Evolutionary conservation across 805 yeast genomes (phyloP).

Genomic region (Schwanniomyces pseudopolymorphus): DNA sequence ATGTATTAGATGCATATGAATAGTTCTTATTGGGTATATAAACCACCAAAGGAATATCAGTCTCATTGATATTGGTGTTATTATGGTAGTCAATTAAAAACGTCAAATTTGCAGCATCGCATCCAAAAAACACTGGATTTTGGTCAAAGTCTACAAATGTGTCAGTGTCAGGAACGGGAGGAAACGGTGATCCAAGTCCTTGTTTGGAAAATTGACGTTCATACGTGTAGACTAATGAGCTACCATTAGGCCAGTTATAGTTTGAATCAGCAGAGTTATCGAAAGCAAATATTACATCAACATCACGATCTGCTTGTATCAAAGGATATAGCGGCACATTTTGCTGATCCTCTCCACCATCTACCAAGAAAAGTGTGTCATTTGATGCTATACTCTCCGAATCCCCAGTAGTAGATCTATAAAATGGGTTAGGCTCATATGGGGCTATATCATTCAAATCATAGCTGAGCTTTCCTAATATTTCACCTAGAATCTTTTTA

Average conservation of each 20-base stretch:
- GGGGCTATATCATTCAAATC: constrained; percentile 37
- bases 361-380: constrained; percentile 36
- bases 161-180: constrained; percentile 70
- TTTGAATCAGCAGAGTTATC: constrained; percentile 43
- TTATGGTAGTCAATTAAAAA: constrained; percentile 34
- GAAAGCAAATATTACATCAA: constrained; percentile 43
- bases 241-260: constrained; percentile 44
- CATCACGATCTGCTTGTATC: constrained; percentile 32
- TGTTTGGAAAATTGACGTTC: constrained; percentile 35
- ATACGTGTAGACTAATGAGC: constrained; percentile 35
- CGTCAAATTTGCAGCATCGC: constrained; percentile 64
- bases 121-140: constrained; percentile 80
- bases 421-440: constrained; percentile 42
- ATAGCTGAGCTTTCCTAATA: constrained; percentile 23
- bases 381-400: constrained; percentile 18
- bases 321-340: constrained; percentile 42
- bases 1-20: constrained; percentile 66
- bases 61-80: constrained; percentile 17
- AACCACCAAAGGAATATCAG: constrained; percentile 61
- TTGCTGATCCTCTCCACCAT: constrained; percentile 46
- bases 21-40: constrained; percentile 73
- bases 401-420: constrained; percentile 15
- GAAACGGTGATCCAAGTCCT: constrained; percentile 66
- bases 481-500: constrained; percentile 20
- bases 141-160: constrained; percentile 62